Evolutionary conservation across 441 rosid genomes (phyloP).

Genomic region (Adansonia grandidieri): DNA sequence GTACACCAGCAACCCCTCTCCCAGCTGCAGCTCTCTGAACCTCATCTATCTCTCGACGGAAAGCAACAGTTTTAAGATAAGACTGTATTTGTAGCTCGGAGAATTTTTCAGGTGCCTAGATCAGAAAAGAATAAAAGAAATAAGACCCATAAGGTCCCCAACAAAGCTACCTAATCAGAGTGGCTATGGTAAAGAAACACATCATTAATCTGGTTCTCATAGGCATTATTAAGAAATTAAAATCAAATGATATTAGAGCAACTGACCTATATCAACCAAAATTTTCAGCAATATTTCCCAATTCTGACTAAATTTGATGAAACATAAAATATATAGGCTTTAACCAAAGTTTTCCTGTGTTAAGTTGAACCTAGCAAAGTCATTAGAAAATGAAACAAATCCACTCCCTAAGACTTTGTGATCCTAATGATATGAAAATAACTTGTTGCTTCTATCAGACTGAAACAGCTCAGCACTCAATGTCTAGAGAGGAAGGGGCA

Average conservation of each 20-base stretch:
- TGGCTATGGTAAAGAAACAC: not conserved
- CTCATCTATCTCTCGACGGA: slow-evolving; percentile 92
- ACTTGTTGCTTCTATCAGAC: not conserved
- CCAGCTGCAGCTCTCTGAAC: slow-evolving; percentile 94
- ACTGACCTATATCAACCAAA: not conserved
- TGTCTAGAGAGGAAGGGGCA: not conserved
- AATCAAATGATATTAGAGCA: slow-evolving; percentile 5
- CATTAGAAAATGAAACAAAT: slow-evolving; percentile 7
- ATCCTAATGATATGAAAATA: not conserved
- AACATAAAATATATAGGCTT: not conserved
- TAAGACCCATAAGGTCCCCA: slow-evolving; percentile 18
- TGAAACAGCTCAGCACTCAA: not conserved
- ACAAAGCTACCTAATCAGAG: not conserved
- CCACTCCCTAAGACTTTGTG: not conserved
- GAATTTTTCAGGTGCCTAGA: slow-evolving; percentile 84
- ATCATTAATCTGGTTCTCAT: not conserved
- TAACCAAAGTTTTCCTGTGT: not conserved
- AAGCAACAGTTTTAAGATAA: slow-evolving; percentile 92
- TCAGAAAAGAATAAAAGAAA: slow-evolving; percentile 34
- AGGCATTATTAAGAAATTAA: not conserved
- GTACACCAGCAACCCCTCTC: slow-evolving; percentile 81
- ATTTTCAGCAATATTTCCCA: slow-evolving; percentile 8
- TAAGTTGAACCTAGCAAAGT: not conserved
- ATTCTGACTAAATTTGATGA: not conserved
- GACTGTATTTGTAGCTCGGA: slow-evolving; percentile 95